Conservation (phyloP, 495 filamentous ascomycete genomes). For the Mytilinidion resinicola region DNA sequence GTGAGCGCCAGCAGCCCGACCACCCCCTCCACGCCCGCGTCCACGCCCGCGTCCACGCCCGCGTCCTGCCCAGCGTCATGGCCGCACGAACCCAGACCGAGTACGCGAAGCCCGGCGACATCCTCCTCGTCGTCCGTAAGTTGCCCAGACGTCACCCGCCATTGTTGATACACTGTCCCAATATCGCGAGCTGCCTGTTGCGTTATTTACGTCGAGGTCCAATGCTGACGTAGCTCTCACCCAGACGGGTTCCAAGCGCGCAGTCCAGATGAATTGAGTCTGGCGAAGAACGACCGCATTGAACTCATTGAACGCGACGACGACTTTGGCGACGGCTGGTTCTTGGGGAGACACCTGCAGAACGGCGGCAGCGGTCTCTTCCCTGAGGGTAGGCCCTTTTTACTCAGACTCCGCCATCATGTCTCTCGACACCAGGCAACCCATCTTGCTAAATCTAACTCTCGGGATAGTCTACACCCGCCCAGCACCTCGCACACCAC, state of each 20-base stretch:
- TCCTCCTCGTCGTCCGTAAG: constrained; percentile 31
- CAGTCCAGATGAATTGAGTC: constrained; percentile 84
- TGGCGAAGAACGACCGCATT: constrained; percentile 82
- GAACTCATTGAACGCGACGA: constrained; percentile 92
- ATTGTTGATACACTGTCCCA: not conserved
- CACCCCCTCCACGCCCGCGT: not conserved
- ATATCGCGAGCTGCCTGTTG: too few species aligned
- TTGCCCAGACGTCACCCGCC: not conserved
- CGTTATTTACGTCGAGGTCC: too few species aligned
- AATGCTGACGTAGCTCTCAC: constrained; percentile 11
- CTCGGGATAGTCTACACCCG: constrained; percentile 36
- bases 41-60: not conserved
- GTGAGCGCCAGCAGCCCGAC: constrained; percentile 1
- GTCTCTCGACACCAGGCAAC: not conserved
- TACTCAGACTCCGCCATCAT: not conserved
- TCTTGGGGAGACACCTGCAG: constrained; percentile 71
- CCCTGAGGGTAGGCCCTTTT: constrained; percentile 63
- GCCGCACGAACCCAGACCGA: constrained; percentile 15
- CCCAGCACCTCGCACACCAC: constrained; percentile 31
- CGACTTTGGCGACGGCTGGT: constrained; percentile 98
- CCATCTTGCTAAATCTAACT: not conserved
- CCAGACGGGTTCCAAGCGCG: constrained; percentile 79
- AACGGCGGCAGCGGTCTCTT: constrained; percentile 78
- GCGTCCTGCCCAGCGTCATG: constrained; percentile 7
- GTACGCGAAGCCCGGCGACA: constrained; percentile 25